Base-by-base conservation (phyloP, 2,329 filamentous ascomycete genomes). In the Clonostachys sp. region DNA sequence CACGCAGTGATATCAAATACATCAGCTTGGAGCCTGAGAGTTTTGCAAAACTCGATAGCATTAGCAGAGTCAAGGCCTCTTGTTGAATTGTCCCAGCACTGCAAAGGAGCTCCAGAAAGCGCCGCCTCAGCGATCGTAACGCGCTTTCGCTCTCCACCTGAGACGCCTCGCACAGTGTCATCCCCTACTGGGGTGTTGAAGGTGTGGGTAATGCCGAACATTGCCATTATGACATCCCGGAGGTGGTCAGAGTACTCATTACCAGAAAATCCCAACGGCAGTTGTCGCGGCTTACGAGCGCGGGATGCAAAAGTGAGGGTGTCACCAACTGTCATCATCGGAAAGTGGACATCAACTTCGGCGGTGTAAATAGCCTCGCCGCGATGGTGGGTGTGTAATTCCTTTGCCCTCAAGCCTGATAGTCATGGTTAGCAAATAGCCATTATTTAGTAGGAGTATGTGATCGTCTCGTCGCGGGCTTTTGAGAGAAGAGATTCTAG, bases 311-410 rank as follows among this genome's bases (percentile, higher is more conserved):
- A 83, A 51, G 72, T 74, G 10, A 84, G 67, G 0, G 81, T 84
- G 53, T 84, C 76, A 46, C 77, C 78, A 12, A 84, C 80, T 6
- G 73, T 77, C 51, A 84, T 59, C 54, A 73, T 71, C 1, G 80
- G 76, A 52, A 83, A 83, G 58, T 83, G 79, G 7, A 79, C 74
- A 55, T 86, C 83, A 12, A 81, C 80, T 60, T 84, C 81, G 38
- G 81, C 80, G 0, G 79, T 84, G 61, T 85, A 86, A 54, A 85
- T 84, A 36, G 79, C 78, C 59, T 86, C 82, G 42, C 83, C 82
- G 81, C 51, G 43, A 48, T 54, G 57, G 53, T 73, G 71, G 20
- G 71, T 74, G 57, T 76, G 70, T 74, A 85, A 84, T 53, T 81
- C 70, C 49, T 79, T 30, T 10, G 24, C 24, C 8, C 24, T 30